Conservation (phyloP, 495 filamentous ascomycete genomes). For the Podospora appendiculata region DNA sequence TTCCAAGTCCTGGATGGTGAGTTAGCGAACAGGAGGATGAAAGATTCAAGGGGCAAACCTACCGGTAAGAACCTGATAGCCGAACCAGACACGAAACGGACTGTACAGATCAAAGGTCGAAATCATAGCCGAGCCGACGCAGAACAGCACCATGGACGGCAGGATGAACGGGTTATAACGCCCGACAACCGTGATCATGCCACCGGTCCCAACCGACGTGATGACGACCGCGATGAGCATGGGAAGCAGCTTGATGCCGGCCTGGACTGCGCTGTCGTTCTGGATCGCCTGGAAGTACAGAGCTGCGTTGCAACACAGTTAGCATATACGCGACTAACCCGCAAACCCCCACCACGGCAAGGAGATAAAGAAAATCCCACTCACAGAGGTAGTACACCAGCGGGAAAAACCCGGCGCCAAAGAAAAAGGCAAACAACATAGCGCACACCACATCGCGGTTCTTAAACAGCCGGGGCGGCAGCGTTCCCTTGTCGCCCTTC, state of each 20-base stretch:
- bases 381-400: slow-evolving; percentile 62
- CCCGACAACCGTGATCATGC: slow-evolving; percentile 35
- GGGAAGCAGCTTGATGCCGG: slow-evolving; percentile 74
- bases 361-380: neutral
- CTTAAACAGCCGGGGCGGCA: slow-evolving; percentile 50
- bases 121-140: slow-evolving; percentile 44
- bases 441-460: slow-evolving; percentile 46
- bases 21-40: slow-evolving; percentile 41
- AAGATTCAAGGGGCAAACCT: slow-evolving; percentile 41
- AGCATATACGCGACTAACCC: neutral
- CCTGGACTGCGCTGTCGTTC: slow-evolving; percentile 57
- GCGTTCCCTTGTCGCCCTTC: slow-evolving; percentile 43
- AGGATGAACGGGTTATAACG: slow-evolving; percentile 48
- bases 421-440: slow-evolving; percentile 48
- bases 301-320: slow-evolving; percentile 18
- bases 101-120: slow-evolving; percentile 39
- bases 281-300: slow-evolving; percentile 91
- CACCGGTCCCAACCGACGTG: slow-evolving; percentile 35
- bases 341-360: neutral
- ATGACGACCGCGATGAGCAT: slow-evolving; percentile 61
- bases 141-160: slow-evolving; percentile 32
- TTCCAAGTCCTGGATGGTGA: slow-evolving; percentile 41
- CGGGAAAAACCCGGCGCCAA: slow-evolving; percentile 61
- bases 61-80: slow-evolving; percentile 41
- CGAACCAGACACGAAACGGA: slow-evolving; percentile 40